Evolutionary conservation across 345 rosid genomes (phyloP).

Genomic region (Populus ilicifolia): DNA sequence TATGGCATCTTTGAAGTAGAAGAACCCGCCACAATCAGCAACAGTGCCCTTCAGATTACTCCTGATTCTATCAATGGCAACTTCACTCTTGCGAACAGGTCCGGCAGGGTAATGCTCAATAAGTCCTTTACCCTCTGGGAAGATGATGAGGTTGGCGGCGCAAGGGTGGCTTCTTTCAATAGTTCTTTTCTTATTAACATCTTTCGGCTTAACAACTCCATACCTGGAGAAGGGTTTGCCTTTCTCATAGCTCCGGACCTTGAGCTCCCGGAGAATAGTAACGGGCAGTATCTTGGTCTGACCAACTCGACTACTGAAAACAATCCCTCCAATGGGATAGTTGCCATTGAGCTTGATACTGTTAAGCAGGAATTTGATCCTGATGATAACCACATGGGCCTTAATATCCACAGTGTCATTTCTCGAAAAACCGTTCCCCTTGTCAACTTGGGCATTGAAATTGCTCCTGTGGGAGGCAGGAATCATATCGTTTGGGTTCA

Average conservation of each 20-base stretch:
- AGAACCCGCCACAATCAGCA: constrained; percentile 30
- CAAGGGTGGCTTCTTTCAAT: constrained; percentile 47
- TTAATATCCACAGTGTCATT: constrained; percentile 39
- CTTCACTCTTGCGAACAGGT: constrained; percentile 24
- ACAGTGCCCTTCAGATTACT: constrained; percentile 46
- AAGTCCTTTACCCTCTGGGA: constrained; percentile 37
- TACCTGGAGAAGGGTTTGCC: constrained; percentile 47
- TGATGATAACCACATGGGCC: constrained; percentile 46
- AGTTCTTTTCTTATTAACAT: constrained; percentile 46
- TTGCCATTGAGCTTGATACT: constrained; percentile 56
- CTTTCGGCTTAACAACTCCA: constrained; percentile 14
- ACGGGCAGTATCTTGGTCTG: constrained; percentile 44
- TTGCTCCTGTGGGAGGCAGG: constrained; percentile 28
- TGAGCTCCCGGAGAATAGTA: constrained; percentile 30
- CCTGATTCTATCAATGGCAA: constrained; percentile 35
- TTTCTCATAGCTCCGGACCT: constrained; percentile 46
- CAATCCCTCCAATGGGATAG: constrained; percentile 31
- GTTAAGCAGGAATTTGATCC: constrained; percentile 43
- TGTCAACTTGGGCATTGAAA: constrained; percentile 25
- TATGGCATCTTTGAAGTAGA: constrained; percentile 13
- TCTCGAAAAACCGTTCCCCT: constrained; percentile 26
- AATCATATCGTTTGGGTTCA: constrained; percentile 45
- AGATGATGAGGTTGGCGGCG: background rate
- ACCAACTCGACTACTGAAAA: constrained; percentile 52
- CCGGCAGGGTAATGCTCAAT: constrained; percentile 41